Evolutionary conservation across 148 eudicot species (phyloP).

Genomic region (Talinum fruticosum): DNA sequence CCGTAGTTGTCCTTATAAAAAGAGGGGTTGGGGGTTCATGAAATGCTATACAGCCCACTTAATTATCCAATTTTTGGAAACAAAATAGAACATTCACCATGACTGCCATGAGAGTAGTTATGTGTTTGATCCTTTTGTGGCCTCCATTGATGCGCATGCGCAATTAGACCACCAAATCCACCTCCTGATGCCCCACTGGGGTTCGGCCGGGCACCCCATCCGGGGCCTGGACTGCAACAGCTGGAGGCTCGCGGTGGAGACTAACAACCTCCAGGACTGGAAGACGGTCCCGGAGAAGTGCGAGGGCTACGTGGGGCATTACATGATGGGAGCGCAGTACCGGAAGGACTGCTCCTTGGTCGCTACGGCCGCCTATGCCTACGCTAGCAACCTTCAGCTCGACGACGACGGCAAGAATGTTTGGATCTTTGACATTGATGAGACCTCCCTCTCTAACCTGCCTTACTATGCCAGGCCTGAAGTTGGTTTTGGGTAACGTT

Average conservation of each 20-base stretch:
- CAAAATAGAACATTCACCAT: not conserved
- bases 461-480: conserved; percentile 41
- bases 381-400: conserved; percentile 20
- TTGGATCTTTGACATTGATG: conserved; percentile 50
- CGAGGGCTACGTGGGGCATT: conserved; percentile 48
- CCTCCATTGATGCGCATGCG: conserved; percentile 4
- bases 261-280: conserved; percentile 54
- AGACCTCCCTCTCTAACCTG: conserved; percentile 45
- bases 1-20: no score
- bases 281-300: conserved; percentile 40
- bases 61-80: not conserved
- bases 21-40: no score
- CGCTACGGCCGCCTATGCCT: conserved; percentile 32
- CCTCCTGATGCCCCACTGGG: conserved; percentile 38
- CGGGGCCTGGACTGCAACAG: conserved; percentile 51
- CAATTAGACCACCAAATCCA: conserved; percentile 30
- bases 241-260: conserved; percentile 60
- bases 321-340: conserved; percentile 60
- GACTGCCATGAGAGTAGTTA: not conserved
- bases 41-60: no score
- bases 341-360: conserved; percentile 38
- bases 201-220: conserved; percentile 31
- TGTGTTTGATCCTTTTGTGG: not conserved
- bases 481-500: conserved; percentile 40
- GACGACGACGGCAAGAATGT: conserved; percentile 30